A percentile compares a stretch with the other conserved stretches of the same genome.
phyloP scores from a whole-genome alignment of 208 protist species.

The Trypanosoma brucei region DNA sequence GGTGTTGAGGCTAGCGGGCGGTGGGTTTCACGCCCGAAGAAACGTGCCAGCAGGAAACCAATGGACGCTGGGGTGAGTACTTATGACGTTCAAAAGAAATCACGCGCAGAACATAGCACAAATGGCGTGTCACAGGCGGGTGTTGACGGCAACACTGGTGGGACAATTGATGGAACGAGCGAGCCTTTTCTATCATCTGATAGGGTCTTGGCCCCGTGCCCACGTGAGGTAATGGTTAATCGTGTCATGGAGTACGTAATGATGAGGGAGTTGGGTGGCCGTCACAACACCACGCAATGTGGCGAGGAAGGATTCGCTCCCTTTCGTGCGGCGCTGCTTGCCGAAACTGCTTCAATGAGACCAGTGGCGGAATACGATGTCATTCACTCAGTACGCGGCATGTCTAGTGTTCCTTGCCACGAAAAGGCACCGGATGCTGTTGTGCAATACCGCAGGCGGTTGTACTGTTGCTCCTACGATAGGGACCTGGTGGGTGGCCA shows the following conservation, averaged over 20 bases:
- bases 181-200: not conserved
- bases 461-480: constrained; percentile 39
- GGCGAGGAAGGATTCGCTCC: not conserved
- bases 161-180: not conserved
- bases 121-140: not conserved
- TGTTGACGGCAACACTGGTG: not conserved
- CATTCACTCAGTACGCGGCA: constrained; percentile 32
- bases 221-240: constrained; percentile 26
- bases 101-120: not conserved
- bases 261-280: constrained; percentile 40
- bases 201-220: not conserved
- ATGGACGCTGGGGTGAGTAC: constrained; percentile 21
- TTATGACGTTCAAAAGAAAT: not conserved
- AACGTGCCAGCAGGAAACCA: constrained; percentile 1
- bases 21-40: constrained; percentile 28
- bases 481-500: constrained; percentile 58
- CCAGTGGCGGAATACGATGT: constrained; percentile 30
- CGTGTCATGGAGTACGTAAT: constrained; percentile 70
- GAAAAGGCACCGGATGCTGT: constrained; percentile 34
- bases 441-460: constrained; percentile 31
- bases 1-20: constrained; percentile 26
- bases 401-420: constrained; percentile 16
- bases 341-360: constrained; percentile 22
- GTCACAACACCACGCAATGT: constrained; percentile 37
- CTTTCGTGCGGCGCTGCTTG: constrained; percentile 16